phyloP scores from a whole-genome alignment of 2,329 filamentous ascomycete species.

The Diaporthe longicolla region DNA sequence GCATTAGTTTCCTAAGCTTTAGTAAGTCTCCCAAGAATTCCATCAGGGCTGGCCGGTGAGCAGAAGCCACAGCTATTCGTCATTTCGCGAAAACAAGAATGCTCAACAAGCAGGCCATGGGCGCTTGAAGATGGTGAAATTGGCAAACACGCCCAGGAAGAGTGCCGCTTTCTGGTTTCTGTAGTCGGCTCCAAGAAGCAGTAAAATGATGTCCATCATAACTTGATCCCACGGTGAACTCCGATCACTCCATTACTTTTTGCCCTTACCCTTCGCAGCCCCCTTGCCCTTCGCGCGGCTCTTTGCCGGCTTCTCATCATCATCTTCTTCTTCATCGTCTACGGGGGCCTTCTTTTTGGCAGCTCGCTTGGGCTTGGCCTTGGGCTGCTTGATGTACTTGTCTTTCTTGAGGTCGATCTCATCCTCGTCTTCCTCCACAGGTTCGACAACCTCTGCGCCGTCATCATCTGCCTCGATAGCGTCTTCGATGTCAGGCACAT shows the following conservation, averaged over 20 bases:
- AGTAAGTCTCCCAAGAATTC: neutral
- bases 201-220: conserved; percentile 15
- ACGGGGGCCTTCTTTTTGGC: conserved; percentile 60
- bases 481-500: conserved; percentile 94
- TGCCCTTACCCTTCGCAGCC: conserved; percentile 63
- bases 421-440: conserved; percentile 78
- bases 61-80: neutral
- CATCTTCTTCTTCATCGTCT: conserved; percentile 64
- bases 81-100: neutral
- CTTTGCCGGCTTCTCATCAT: conserved; percentile 70
- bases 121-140: neutral
- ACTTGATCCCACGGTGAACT: neutral
- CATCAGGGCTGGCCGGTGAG: neutral
- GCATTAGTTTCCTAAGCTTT: conserved; percentile 5
- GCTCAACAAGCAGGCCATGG: neutral
- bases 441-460: conserved; percentile 73
- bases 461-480: conserved; percentile 95
- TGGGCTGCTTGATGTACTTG: conserved; percentile 95
- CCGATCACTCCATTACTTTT: conserved; percentile 50
- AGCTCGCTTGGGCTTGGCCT: conserved; percentile 70
- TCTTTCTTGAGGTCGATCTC: conserved; percentile 91
- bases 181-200: neutral
- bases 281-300: conserved; percentile 58
- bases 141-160: neutral
- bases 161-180: neutral